Conservation (phyloP, 768 basidiomycete genomes). For the Boletus coccyginus region DNA sequence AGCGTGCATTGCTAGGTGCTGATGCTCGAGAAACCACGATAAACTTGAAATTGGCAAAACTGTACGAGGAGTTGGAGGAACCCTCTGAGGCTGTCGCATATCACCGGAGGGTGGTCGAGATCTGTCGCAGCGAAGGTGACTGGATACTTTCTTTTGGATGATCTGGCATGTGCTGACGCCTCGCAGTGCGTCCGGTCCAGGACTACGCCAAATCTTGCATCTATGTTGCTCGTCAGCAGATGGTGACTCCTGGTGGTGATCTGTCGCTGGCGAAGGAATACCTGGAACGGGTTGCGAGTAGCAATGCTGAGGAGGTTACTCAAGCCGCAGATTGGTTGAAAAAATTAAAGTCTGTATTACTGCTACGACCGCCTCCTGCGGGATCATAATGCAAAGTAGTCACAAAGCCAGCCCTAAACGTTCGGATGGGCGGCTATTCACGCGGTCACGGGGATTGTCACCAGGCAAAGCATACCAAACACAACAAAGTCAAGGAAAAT, state of each 20-base stretch:
- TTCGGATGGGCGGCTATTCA: conserved; percentile 23
- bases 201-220: conserved; percentile 85
- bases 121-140: conserved; percentile 50
- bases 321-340: conserved; percentile 73
- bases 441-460: conserved; percentile 38
- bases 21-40: conserved; percentile 75
- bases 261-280: conserved; percentile 69
- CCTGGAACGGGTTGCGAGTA: conserved; percentile 68
- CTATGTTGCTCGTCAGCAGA: conserved; percentile 78
- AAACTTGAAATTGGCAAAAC: conserved; percentile 68
- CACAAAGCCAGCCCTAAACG: conserved; percentile 32
- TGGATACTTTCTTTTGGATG: conserved; percentile 5
- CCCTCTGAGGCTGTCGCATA: conserved; percentile 67
- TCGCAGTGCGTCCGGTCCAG: conserved; percentile 57
- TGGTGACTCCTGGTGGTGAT: conserved; percentile 60
- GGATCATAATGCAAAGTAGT: background rate
- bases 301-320: conserved; percentile 80
- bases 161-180: conserved; percentile 12
- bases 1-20: conserved; percentile 81
- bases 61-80: conserved; percentile 69
- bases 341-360: conserved; percentile 40
- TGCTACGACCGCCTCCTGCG: conserved; percentile 15
- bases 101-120: conserved; percentile 77
- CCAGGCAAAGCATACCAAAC: conserved; percentile 39
- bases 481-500: conserved; percentile 35